These are phyloP conservation scores for Trichoderma aggressivum DNA, from an alignment of 2,329 filamentous ascomycete species.

Conservation along the genomic window DNA sequence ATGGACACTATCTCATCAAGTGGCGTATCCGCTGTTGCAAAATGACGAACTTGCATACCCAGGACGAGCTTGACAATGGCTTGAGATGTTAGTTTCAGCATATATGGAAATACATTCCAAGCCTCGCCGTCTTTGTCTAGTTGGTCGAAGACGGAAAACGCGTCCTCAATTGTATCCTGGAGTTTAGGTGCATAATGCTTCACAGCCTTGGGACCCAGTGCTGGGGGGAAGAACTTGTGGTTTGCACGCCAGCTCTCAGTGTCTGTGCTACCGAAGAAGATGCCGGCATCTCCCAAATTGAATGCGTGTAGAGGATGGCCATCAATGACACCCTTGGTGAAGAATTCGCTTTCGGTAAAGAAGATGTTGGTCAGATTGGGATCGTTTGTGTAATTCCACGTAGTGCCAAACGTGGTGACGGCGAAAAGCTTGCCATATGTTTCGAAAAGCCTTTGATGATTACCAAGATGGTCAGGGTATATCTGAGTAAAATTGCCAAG, in stretches of 20 bases:
- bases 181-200: neutral
- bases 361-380: conserved; percentile 44
- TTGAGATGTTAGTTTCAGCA: neutral
- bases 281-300: conserved; percentile 39
- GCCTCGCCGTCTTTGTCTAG: neutral
- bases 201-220: conserved; percentile 58
- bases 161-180: neutral
- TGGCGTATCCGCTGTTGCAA: neutral
- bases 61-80: neutral
- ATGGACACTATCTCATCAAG: neutral
- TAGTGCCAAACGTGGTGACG: conserved; percentile 50
- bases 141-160: neutral
- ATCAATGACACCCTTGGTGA: conserved; percentile 51
- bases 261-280: conserved; percentile 50
- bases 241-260: conserved; percentile 47
- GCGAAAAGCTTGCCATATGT: conserved; percentile 50
- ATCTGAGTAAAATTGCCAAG: conserved; percentile 54
- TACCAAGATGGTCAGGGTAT: conserved; percentile 56
- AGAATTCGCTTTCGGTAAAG: conserved; percentile 49
- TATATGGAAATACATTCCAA: neutral
- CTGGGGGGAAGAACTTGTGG: conserved; percentile 61
- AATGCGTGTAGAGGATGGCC: conserved; percentile 45
- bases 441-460: conserved; percentile 52
- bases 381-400: conserved; percentile 49
- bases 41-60: neutral